phyloP scores from a whole-genome alignment of 441 rosid species.

The Breynia disticha region DNA sequence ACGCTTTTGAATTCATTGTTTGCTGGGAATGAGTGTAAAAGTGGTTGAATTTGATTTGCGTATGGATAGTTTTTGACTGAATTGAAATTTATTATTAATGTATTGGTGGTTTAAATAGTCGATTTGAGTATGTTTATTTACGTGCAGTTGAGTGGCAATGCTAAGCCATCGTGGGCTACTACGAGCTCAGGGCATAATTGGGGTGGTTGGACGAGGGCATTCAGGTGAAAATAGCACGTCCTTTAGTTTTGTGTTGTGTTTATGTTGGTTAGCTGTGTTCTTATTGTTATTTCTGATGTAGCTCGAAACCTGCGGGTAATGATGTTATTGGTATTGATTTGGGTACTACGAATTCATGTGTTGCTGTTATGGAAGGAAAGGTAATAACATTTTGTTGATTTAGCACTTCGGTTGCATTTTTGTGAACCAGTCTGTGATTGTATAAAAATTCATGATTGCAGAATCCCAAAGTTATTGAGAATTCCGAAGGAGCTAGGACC shows the following conservation, averaged over 20 bases:
- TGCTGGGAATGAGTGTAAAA: no score
- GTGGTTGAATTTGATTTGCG: no score
- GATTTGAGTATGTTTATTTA: background rate
- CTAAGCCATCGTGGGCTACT: slow-evolving; percentile 38
- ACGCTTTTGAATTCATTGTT: no score
- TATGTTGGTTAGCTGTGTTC: background rate
- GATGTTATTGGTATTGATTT: slow-evolving; percentile 92
- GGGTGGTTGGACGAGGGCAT: slow-evolving; percentile 63
- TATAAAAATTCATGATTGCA: slow-evolving; percentile 10
- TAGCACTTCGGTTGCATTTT: no score
- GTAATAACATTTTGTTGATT: slow-evolving; percentile 21
- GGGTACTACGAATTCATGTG: slow-evolving; percentile 97
- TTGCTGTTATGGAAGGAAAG: slow-evolving; percentile 95
- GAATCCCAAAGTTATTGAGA: slow-evolving; percentile 87
- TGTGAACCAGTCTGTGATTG: background rate
- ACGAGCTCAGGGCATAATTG: slow-evolving; percentile 33
- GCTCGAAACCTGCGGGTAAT: slow-evolving; percentile 79
- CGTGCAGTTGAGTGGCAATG: slow-evolving; percentile 40
- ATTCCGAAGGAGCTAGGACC: slow-evolving; percentile 79
- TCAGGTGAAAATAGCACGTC: slow-evolving; percentile 39
- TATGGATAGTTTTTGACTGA: no score
- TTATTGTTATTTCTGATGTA: slow-evolving; percentile 10
- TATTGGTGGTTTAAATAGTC: background rate
- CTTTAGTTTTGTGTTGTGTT: background rate
- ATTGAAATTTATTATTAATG: no score